A percentile compares a stretch with the other conserved stretches of the same genome.
phyloP scores from a whole-genome alignment of 192 early-diverging fungal genomes.

The Gamsiella multidivaricata region DNA sequence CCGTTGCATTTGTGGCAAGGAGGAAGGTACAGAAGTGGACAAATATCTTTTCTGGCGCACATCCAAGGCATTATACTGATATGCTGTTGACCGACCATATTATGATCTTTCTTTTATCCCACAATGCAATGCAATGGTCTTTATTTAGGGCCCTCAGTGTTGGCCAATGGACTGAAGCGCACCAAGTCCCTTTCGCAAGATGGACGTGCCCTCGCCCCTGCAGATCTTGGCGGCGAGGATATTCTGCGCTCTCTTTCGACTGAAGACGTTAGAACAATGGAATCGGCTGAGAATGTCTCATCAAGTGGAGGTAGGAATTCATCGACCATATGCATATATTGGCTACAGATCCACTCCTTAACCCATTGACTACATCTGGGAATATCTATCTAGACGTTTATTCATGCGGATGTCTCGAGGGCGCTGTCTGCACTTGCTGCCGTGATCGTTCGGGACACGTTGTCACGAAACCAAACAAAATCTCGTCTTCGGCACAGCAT shows the following conservation, averaged over 20 bases:
- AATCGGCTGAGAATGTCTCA: neutral
- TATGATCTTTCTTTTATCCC: neutral
- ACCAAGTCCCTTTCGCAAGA: constrained; percentile 17
- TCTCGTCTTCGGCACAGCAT: constrained; percentile 1
- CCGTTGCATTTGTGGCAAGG: constrained; percentile 66
- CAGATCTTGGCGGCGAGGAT: constrained; percentile 1
- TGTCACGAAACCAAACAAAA: constrained; percentile 27
- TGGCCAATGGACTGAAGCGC: constrained; percentile 1
- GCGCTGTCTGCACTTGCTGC: constrained; percentile 32
- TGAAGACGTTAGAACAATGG: neutral
- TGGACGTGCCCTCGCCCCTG: neutral
- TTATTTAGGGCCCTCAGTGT: neutral
- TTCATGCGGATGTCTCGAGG: constrained; percentile 30
- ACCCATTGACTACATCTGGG: neutral
- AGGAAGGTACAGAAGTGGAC: constrained; percentile 26
- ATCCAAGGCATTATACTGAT: too few species aligned
- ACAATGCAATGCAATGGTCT: neutral
- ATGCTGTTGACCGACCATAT: neutral
- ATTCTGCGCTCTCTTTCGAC: neutral
- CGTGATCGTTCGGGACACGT: constrained; percentile 34
- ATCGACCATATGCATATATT: neutral
- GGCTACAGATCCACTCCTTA: too few species aligned
- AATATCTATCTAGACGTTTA: constrained; percentile 3
- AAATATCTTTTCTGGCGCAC: neutral
- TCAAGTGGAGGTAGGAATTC: neutral